These are phyloP conservation scores for Hypoxylon subgilvum DNA, from an alignment of 495 filamentous ascomycete genomes.

Conservation along the genomic window DNA sequence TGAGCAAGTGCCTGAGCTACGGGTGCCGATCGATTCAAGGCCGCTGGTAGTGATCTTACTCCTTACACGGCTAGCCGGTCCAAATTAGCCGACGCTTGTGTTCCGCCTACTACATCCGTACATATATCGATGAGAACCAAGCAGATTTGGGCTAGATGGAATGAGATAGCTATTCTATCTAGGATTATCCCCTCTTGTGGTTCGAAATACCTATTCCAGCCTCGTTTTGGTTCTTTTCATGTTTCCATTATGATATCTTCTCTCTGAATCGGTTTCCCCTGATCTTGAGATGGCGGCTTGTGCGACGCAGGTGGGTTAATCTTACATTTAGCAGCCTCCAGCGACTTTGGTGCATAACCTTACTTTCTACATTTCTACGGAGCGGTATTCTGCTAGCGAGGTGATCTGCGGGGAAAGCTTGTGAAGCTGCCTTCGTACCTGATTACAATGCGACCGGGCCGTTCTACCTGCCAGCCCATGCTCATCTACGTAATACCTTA, in stretches of 20 bases:
- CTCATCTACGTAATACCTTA: not conserved
- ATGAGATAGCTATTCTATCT: not conserved
- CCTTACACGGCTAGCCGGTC: constrained; percentile 1
- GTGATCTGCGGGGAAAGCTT: constrained; percentile 29
- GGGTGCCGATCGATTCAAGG: constrained; percentile 12
- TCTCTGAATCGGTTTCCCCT: too few species aligned
- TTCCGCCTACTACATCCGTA: not conserved
- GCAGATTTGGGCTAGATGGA: constrained; percentile 14
- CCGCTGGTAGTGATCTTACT: not conserved
- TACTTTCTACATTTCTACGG: not conserved
- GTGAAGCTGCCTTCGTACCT: constrained; percentile 17
- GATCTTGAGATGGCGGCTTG: too few species aligned
- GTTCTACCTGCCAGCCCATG: constrained; percentile 15
- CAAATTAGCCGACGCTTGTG: constrained; percentile 5
- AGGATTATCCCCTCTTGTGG: too few species aligned
- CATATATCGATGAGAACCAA: constrained; percentile 1
- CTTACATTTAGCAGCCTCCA: not conserved
- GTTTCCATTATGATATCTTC: too few species aligned
- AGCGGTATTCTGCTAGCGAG: constrained; percentile 23
- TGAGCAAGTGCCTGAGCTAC: constrained; percentile 18
- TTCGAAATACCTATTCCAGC: too few species aligned
- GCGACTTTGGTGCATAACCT: constrained; percentile 3
- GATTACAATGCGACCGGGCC: constrained; percentile 13
- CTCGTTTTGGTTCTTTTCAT: too few species aligned
- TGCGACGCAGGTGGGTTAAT: too few species aligned